Evolutionary conservation across 2,329 filamentous ascomycete species (phyloP).

Genomic region (Amauroascus niger): DNA sequence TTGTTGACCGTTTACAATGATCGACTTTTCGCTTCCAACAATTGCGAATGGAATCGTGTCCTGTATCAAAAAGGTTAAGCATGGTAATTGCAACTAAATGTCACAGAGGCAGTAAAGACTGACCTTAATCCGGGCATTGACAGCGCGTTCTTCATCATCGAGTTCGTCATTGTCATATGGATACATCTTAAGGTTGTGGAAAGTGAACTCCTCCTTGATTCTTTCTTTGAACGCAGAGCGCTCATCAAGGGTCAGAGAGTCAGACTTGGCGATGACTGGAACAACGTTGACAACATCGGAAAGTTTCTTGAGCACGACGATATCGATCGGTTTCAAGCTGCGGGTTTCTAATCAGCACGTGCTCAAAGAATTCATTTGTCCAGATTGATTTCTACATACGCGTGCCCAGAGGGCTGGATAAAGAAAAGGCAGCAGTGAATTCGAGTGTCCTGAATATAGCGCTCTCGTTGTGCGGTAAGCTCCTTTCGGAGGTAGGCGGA

Average conservation of each 20-base stretch:
- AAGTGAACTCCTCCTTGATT: constrained; percentile 99
- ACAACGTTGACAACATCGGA: constrained; percentile 99
- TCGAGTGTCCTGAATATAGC: constrained; percentile 97
- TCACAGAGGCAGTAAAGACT: constrained; percentile 17
- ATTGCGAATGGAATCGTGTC: constrained; percentile 94
- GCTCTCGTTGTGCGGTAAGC: constrained; percentile 95
- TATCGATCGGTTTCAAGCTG: constrained; percentile 91
- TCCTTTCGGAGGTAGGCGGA: constrained; percentile 98
- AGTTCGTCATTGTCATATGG: constrained; percentile 99
- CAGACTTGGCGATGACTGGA: constrained; percentile 95
- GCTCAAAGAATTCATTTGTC: neutral
- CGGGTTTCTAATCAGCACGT: constrained; percentile 6
- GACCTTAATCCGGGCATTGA: constrained; percentile 97
- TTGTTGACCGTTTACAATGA: constrained; percentile 94
- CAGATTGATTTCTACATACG: constrained; percentile 36
- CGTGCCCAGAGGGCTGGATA: constrained; percentile 96
- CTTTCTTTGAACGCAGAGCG: constrained; percentile 93
- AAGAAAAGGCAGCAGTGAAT: constrained; percentile 99
- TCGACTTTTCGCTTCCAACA: constrained; percentile 94
- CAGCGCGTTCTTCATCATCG: constrained; percentile 85
- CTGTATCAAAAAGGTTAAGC: constrained; percentile 37
- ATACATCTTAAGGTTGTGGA: constrained; percentile 99
- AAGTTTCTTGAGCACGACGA: constrained; percentile 98
- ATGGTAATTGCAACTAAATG: neutral
- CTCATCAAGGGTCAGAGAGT: constrained; percentile 92